Evolutionary conservation across 2,329 filamentous ascomycete species (phyloP).

Genomic region (Colletotrichum somersetense): DNA sequence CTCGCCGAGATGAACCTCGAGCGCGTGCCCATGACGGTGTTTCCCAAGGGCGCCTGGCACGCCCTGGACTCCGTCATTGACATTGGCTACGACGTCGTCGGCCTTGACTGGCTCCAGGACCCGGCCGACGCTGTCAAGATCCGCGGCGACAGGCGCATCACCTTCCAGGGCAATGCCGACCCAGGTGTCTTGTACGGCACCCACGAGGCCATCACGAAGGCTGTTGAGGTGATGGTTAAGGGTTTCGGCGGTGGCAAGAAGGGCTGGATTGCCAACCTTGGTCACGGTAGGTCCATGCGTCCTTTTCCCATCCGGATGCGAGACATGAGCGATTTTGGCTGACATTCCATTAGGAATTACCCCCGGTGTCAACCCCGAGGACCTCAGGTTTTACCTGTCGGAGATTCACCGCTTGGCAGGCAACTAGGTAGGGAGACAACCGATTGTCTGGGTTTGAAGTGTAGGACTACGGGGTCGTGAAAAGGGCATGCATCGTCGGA

Average conservation of each 20-base stretch:
- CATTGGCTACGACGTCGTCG: constrained; percentile 92
- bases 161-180: constrained; percentile 95
- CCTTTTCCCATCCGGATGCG: not conserved
- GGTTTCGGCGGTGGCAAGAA: constrained; percentile 88
- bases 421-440: constrained; percentile 45
- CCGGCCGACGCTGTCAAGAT: constrained; percentile 85
- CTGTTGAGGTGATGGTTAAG: constrained; percentile 86
- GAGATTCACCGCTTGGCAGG: constrained; percentile 83
- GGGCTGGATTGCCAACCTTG: constrained; percentile 97
- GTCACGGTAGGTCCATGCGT: constrained; percentile 77
- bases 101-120: constrained; percentile 94
- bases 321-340: not conserved
- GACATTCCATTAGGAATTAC: constrained; percentile 77
- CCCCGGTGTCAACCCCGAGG: constrained; percentile 92
- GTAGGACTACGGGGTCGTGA: not conserved
- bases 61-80: constrained; percentile 89
- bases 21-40: constrained; percentile 94
- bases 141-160: constrained; percentile 79
- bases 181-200: constrained; percentile 93
- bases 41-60: constrained; percentile 98
- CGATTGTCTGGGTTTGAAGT: not conserved
- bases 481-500: constrained; percentile 12
- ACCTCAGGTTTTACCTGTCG: constrained; percentile 92
- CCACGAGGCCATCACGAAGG: constrained; percentile 81
- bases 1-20: constrained; percentile 81